Percentiles rank a stretch among this genome's conserved stretches.
Evolutionary conservation across 352 stramenopile species (phyloP).

Genomic region (Phytophthora melonis): DNA sequence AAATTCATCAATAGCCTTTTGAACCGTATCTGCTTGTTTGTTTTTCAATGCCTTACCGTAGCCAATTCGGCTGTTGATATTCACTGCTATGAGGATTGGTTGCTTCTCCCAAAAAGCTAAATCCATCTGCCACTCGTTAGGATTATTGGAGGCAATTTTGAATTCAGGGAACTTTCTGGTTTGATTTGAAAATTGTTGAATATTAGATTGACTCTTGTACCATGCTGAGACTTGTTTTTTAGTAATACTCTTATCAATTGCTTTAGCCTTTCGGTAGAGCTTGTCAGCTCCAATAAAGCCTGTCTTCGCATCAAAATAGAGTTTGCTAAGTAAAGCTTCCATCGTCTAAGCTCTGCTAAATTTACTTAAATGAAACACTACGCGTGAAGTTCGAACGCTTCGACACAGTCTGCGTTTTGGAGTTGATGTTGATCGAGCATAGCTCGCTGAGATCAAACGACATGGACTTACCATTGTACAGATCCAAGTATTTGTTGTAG

Average conservation of each 20-base stretch:
- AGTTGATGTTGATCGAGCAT: slow-evolving; percentile 12
- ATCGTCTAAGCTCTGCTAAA: too few relatives aligned
- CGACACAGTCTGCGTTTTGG: neutral
- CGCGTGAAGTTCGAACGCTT: too few relatives aligned
- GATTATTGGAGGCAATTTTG: too few relatives aligned
- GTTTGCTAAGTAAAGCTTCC: neutral
- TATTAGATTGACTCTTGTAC: slow-evolving; percentile 17
- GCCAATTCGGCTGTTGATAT: too few relatives aligned
- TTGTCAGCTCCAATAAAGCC: slow-evolving; percentile 29
- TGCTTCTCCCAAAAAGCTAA: too few relatives aligned
- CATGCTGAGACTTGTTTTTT: slow-evolving; percentile 26
- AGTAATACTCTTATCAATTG: neutral
- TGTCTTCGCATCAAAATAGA: slow-evolving; percentile 1
- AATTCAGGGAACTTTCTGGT: neutral
- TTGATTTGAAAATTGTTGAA: slow-evolving; percentile 28
- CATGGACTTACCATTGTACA: neutral
- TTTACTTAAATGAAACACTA: too few relatives aligned
- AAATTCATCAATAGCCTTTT: too few relatives aligned
- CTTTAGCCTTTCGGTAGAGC: slow-evolving; percentile 25
- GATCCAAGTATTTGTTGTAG: neutral
- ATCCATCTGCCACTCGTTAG: too few relatives aligned
- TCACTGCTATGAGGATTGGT: too few relatives aligned
- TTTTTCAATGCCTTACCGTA: too few relatives aligned
- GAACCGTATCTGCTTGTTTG: too few relatives aligned
- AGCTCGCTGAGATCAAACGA: neutral